Percentiles rank a stretch among this genome's conserved stretches.
These are phyloP conservation scores for Sclerotinia minor DNA, from an alignment of 2,329 filamentous ascomycete species.

Conservation along the genomic window DNA sequence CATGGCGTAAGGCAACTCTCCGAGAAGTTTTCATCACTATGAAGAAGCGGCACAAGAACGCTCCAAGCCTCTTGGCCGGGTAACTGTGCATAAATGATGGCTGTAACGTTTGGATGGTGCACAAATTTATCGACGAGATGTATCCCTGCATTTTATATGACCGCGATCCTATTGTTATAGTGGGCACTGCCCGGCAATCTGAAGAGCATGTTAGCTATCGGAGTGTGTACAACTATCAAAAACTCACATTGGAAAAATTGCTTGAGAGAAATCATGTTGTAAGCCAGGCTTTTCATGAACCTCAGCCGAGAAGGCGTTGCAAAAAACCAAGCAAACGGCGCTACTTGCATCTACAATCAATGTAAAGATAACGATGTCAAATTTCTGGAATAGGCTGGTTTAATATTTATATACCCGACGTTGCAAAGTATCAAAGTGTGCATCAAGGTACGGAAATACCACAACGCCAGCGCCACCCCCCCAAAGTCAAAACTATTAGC, in stretches of 20 bases:
- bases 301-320: neutral
- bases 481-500: no score
- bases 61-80: slow-evolving; percentile 54
- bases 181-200: slow-evolving; percentile 40
- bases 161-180: slow-evolving; percentile 63
- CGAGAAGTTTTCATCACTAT: neutral
- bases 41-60: neutral
- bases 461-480: no score
- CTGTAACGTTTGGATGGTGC: slow-evolving; percentile 56
- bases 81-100: slow-evolving; percentile 60
- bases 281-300: neutral
- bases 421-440: no score
- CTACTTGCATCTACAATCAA: no score
- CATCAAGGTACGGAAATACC: no score
- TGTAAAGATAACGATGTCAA: no score
- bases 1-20: neutral
- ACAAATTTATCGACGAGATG: slow-evolving; percentile 60
- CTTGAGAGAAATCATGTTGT: slow-evolving; percentile 22
- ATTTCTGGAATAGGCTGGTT: no score
- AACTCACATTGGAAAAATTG: slow-evolving; percentile 53
- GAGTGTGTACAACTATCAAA: no score
- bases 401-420: no score
- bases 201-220: no score
- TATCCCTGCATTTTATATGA: slow-evolving; percentile 63
- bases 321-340: neutral